Evolutionary conservation across 2,329 filamentous ascomycete species (phyloP), one percentile per base, ranked within the genome.

Genomic region (Purpureocillium lavendulum): DNA sequence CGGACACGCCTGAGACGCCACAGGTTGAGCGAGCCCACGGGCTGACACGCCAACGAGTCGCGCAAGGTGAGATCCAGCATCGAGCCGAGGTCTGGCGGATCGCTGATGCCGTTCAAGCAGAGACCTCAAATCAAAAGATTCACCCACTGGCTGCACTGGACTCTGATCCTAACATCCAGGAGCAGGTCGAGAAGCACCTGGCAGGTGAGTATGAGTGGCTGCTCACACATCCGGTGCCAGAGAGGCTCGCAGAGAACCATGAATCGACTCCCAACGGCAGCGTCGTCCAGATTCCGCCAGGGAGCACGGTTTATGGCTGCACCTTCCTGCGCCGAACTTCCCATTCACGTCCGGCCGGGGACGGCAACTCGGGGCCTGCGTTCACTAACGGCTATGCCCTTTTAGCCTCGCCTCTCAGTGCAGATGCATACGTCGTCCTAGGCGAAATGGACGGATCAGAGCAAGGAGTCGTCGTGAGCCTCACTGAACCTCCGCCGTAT

Each of bases 131-230:
- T 16, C 38, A 24, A 40, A 40, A 10, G 30, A 39, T 9, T 32
- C 51, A 59, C 43, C 48, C 50, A 10, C 49, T 61, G 39, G 42
- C 50, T 13, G 32, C 45, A 37, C 50, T 55, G 15, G 46, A 45
- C n/a, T 45, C 45, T 35, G 41, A 51, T 28, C 43, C 46, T 30
- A 38, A 51, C 44, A 43, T 52, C 43, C 46, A 50, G 43, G 48
- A 59, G 34, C 63, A 66, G 40, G 55, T 68, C 36, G 51, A 57
- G 37, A 64, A 58, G 45, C 69, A 72, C 52, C 55, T 64, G 45
- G 60, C 63, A 58, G 66, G 67, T 63, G 60, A 71, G 54, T 75
- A 69, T 50, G 67, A 73, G 49, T 74, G 65, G 61, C 52, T 73
- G 40, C 52, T 74, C 30, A 62, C 63, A 17, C 58, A 65, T 44